Evolutionary conservation across 2,329 filamentous ascomycete genomes (phyloP), one percentile per base, ranked within the genome.

Genomic region (Pyricularia sp.): DNA sequence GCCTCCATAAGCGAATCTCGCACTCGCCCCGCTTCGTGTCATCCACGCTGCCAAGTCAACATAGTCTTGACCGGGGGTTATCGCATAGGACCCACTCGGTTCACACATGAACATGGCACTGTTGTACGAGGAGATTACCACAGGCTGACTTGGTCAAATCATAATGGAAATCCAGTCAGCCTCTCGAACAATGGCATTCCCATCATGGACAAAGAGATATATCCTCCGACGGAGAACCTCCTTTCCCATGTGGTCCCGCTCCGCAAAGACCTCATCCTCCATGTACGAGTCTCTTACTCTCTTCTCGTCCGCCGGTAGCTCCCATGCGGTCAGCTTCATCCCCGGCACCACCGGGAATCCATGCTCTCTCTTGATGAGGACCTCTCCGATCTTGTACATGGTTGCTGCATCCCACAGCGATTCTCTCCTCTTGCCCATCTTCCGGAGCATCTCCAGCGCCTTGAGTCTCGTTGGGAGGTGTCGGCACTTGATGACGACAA

Each of bases 381-480:
- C 24, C 55, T 59, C 55, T 59, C 55, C 55, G 24, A 59, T 59
- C 24, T 10, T 59, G 55, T 16, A 26, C 55, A 59, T 59, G 22
- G 24, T 59, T 4, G 24, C 55, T 30, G 55, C 55, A 59, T 59
- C 55, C 55, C 55, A 59, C 24, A 59, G 22, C 22, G 55, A 59
- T 59, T 59, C 55, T 30, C 55, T 59, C 55, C 55, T 59, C 24
- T 30, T 59, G 22, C 55, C 55, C 55, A 59, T 59, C 55, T 28
- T 26, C 55, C 69, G 71, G 12, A 79, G 69, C 19, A 79, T 70
- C 12, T 72, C 69, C 0, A 78, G 69, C 0, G 78, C 78, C 1
- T 75, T 72, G 1, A 77, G 72, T 12, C 78, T 68, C 4, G 79
- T 71, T 19, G 75, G 69, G 0, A 75, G 81, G 65, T 79, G 77